These are phyloP conservation scores for Wickerhamomyces bisporus DNA, from an alignment of 805 yeast genomes.

Conservation along the genomic window DNA sequence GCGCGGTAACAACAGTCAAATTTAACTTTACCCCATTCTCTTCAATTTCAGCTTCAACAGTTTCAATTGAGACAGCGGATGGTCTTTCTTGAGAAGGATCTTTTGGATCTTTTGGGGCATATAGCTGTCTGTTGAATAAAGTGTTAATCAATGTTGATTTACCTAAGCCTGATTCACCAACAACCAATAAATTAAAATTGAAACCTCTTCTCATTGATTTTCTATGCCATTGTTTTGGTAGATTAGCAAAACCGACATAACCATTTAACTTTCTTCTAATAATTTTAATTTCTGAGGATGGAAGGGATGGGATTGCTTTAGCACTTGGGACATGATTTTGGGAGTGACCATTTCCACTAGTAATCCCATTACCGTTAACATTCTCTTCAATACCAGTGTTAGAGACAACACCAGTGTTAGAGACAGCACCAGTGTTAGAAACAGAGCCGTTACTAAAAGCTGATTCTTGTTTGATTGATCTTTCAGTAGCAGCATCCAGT, in stretches of 20 bases:
- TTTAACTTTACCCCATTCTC: constrained; percentile 90
- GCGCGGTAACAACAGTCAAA: constrained; percentile 81
- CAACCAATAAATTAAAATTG: constrained; percentile 80
- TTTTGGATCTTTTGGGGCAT: constrained; percentile 33
- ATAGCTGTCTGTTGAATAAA: constrained; percentile 66
- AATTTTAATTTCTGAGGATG: constrained; percentile 45
- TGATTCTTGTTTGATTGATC: constrained; percentile 1
- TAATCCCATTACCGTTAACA: constrained; percentile 6
- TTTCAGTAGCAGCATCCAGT: neutral
- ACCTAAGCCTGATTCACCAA: constrained; percentile 90
- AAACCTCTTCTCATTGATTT: constrained; percentile 88
- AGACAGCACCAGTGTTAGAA: neutral
- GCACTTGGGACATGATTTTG: constrained; percentile 5
- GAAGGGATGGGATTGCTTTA: constrained; percentile 15
- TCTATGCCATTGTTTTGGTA: constrained; percentile 98
- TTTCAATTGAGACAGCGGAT: constrained; percentile 49
- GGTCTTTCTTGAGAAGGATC: constrained; percentile 41
- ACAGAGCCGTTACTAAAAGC: neutral
- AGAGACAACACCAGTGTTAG: neutral
- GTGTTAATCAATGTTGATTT: constrained; percentile 90
- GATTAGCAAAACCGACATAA: constrained; percentile 94
- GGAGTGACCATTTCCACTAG: neutral
- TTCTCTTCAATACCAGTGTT: no score
- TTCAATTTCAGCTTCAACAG: constrained; percentile 68
- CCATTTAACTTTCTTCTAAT: constrained; percentile 82